Conservation (phyloP, 2,329 filamentous ascomycete genomes). For the Colletotrichum truncatum region DNA sequence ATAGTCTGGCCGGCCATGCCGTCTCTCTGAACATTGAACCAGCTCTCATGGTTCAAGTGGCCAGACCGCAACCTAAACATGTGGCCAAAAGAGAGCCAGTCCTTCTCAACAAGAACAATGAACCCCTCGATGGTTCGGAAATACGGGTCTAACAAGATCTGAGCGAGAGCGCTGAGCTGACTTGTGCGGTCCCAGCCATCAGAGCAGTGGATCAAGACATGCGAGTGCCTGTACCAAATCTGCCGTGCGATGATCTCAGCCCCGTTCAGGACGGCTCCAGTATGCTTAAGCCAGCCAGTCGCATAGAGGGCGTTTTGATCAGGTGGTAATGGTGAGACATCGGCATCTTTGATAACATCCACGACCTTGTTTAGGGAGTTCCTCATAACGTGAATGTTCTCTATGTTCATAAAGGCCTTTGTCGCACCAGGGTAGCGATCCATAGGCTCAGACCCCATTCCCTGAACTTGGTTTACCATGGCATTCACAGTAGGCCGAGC, state of each 20-base stretch:
- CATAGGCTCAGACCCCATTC: constrained; percentile 97
- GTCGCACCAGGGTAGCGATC: constrained; percentile 93
- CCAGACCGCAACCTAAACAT: constrained; percentile 97
- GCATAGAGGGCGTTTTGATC: constrained; percentile 82
- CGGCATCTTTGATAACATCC: constrained; percentile 91
- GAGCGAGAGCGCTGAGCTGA: constrained; percentile 89
- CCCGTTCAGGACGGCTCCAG: constrained; percentile 83
- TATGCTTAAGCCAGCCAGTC: constrained; percentile 93
- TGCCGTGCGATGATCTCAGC: constrained; percentile 85
- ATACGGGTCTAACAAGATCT: constrained; percentile 95
- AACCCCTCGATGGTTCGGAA: constrained; percentile 95
- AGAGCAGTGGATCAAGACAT: constrained; percentile 96
- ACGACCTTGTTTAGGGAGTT: constrained; percentile 88
- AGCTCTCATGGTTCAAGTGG: constrained; percentile 88
- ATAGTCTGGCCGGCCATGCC: constrained; percentile 71
- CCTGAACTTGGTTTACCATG: constrained; percentile 91
- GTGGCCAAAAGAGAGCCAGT: constrained; percentile 97
- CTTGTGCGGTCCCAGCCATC: constrained; percentile 98
- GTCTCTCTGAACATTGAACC: constrained; percentile 91
- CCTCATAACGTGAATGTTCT: constrained; percentile 98
- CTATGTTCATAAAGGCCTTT: constrained; percentile 93
- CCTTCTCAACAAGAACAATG: constrained; percentile 93
- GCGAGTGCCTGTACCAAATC: constrained; percentile 90
- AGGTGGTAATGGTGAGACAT: constrained; percentile 83
- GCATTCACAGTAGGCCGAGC: constrained; percentile 95